A percentile compares a stretch with the other conserved stretches of the same genome.
These are phyloP conservation scores for Halophytophthora batemanensis DNA, from an alignment of 352 stramenopile species.

Conservation along the genomic window DNA sequence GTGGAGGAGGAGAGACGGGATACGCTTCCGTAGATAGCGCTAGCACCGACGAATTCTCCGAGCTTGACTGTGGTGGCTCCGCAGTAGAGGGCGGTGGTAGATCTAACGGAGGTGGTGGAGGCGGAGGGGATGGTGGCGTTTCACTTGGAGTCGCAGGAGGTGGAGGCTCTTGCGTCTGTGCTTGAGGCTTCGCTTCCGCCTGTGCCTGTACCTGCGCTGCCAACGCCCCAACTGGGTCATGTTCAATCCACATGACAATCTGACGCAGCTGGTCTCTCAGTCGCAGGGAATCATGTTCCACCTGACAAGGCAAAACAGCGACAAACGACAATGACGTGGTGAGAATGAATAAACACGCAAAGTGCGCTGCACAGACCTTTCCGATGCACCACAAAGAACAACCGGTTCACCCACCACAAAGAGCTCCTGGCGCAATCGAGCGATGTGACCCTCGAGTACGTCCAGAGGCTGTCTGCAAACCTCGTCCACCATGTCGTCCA, in stretches of 20 bases:
- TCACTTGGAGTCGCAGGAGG: constrained; percentile 1
- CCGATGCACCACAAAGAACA: not conserved
- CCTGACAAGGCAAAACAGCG: constrained; percentile 22
- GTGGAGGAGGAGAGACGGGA: constrained; percentile 30
- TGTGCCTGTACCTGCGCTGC: constrained; percentile 36
- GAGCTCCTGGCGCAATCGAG: constrained; percentile 47
- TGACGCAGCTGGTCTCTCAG: constrained; percentile 65
- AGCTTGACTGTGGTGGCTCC: constrained; percentile 5
- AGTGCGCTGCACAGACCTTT: not conserved
- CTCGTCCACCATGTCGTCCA: constrained; percentile 84
- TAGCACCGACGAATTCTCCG: no score
- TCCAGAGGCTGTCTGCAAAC: constrained; percentile 76
- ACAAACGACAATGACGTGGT: not conserved
- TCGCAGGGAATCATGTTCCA: constrained; percentile 67
- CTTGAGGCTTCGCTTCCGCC: constrained; percentile 20
- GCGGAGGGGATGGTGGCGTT: constrained; percentile 2
- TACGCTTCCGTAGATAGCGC: constrained; percentile 9
- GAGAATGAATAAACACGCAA: not conserved
- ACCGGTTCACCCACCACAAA: constrained; percentile 37
- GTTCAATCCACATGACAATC: constrained; percentile 74
- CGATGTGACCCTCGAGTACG: constrained; percentile 62
- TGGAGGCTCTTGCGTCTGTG: constrained; percentile 21
- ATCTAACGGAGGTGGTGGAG: constrained; percentile 10
- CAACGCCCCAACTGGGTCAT: constrained; percentile 46
- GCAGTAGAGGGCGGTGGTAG: not conserved